These are phyloP conservation scores for Cunninghamia lanceolata DNA, from an alignment of 75 land plant genomes.

Conservation along the genomic window DNA sequence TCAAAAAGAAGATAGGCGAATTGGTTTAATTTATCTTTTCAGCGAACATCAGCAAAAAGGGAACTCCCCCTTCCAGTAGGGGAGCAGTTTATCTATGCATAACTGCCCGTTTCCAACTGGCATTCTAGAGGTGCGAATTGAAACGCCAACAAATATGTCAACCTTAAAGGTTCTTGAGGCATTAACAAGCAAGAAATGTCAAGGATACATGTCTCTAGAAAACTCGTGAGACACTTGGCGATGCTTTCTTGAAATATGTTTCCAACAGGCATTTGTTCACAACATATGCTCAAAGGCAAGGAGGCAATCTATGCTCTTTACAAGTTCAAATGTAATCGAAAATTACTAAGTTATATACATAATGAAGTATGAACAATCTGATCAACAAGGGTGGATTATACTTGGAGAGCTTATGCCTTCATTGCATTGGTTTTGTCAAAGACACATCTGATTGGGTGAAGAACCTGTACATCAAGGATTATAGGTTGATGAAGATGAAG, in stretches of 20 bases:
- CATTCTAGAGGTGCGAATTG: too few relatives aligned
- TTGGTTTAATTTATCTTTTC: too few relatives aligned
- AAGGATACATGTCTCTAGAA: constrained; percentile 60
- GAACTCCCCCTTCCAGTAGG: too few relatives aligned
- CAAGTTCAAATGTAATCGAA: constrained; percentile 42
- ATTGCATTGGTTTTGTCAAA: neutral
- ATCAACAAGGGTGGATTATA: constrained; percentile 57
- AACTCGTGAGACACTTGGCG: constrained; percentile 76
- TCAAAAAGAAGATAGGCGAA: too few relatives aligned
- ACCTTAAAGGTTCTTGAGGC: constrained; percentile 87
- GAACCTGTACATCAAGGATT: constrained; percentile 27
- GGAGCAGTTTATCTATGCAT: too few relatives aligned
- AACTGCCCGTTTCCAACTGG: too few relatives aligned
- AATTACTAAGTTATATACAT: constrained; percentile 57
- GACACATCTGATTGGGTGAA: constrained; percentile 26
- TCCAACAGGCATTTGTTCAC: constrained; percentile 58
- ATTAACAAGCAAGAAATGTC: constrained; percentile 64
- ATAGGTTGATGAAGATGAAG: constrained; percentile 44
- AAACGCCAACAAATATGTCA: too few relatives aligned
- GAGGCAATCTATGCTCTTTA: constrained; percentile 66
- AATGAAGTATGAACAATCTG: constrained; percentile 51
- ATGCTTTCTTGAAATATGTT: constrained; percentile 83
- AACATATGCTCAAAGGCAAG: constrained; percentile 41
- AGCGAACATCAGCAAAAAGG: too few relatives aligned
- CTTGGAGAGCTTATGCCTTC: constrained; percentile 43